phyloP scores from a whole-genome alignment of 2,329 filamentous ascomycete genomes.

The Fusarium acutatum region DNA sequence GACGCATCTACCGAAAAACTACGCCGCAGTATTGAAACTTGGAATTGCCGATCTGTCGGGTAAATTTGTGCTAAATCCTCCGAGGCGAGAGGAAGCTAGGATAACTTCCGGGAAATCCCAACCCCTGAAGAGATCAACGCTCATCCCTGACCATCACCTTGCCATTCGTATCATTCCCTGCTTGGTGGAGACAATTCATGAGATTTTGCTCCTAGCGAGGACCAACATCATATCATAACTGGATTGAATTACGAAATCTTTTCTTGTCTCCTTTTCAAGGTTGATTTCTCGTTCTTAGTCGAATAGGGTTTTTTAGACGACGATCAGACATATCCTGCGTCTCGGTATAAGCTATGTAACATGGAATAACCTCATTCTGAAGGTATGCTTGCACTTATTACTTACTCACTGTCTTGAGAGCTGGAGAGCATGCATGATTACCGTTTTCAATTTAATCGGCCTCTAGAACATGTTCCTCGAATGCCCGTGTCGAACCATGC shows the following conservation, averaged over 20 bases:
- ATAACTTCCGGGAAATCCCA: background rate
- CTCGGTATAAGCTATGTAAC: background rate
- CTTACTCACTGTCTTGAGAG: accelerated
- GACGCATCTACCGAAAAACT: accelerated
- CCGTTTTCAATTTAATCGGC: accelerated
- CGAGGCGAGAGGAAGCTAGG: background rate
- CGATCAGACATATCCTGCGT: background rate
- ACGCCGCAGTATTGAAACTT: background rate
- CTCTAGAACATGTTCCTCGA: accelerated
- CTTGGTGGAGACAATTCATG: background rate
- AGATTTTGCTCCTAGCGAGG: background rate
- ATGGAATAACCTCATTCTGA: background rate
- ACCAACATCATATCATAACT: background rate
- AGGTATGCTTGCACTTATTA: background rate
- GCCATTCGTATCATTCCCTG: background rate
- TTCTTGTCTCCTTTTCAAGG: no score
- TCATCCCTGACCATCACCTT: background rate
- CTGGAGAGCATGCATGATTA: accelerated
- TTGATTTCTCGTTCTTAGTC: background rate
- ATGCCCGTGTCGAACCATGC: background rate
- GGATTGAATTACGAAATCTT: background rate
- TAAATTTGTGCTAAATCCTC: background rate
- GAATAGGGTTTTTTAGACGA: background rate
- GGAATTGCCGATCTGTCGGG: background rate
- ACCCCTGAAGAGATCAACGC: background rate